These are phyloP conservation scores for Backusella psychrophila DNA, from an alignment of 192 early-diverging fungal genomes.

Conservation along the genomic window DNA sequence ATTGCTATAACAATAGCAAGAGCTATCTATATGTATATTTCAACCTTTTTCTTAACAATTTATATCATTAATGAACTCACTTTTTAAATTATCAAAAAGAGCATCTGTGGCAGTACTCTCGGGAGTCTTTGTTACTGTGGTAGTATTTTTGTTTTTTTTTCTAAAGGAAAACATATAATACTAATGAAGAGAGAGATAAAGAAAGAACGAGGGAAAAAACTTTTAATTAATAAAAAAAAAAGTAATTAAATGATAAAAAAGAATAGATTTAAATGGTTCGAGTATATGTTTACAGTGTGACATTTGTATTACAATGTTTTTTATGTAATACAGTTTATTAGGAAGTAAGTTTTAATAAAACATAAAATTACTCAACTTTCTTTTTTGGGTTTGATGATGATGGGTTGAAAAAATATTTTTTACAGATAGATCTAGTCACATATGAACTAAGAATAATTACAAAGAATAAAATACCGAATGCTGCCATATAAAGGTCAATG, in stretches of 20 bases:
- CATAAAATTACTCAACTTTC: neutral
- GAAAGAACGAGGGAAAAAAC: neutral
- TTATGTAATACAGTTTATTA: neutral
- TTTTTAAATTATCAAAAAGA: neutral
- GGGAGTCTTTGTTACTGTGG: neutral
- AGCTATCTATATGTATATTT: neutral
- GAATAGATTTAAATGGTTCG: conserved; percentile 2
- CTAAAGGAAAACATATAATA: conserved; percentile 1
- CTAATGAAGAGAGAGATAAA: neutral
- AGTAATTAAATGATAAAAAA: neutral
- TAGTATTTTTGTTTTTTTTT: neutral
- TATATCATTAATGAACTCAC: neutral
- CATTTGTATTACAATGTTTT: neutral
- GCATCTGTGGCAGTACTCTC: neutral
- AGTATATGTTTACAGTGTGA: neutral
- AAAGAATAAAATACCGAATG: neutral
- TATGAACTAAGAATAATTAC: neutral
- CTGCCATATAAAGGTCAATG: neutral
- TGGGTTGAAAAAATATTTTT: neutral
- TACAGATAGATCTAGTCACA: neutral
- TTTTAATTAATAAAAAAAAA: neutral
- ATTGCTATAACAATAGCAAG: neutral
- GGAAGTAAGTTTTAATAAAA: neutral
- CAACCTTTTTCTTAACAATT: neutral
- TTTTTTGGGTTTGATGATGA: neutral